Conservation (phyloP, 768 basidiomycete species). For the Strobilomyces confusus region DNA sequence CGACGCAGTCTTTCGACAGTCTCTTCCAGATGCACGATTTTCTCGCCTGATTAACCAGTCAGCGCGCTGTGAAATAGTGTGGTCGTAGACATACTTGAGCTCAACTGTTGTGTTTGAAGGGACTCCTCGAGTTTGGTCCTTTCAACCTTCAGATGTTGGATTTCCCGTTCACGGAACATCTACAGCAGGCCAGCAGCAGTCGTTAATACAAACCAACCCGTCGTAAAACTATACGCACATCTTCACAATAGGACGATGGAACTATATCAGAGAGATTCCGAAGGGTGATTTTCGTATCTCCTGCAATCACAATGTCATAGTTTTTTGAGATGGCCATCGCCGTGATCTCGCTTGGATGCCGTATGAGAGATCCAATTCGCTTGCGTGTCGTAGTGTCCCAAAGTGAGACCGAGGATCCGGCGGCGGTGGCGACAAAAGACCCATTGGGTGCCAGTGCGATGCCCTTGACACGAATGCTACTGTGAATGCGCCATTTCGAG, state of each 20-base stretch:
- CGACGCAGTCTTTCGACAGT: background rate
- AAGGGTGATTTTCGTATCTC: background rate
- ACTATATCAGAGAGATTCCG: background rate
- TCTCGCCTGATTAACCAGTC: background rate
- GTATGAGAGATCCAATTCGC: background rate
- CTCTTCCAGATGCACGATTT: background rate
- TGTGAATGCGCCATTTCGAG: background rate
- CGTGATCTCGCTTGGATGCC: background rate
- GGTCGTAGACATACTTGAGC: background rate
- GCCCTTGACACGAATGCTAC: background rate
- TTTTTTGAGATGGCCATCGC: constrained; percentile 4
- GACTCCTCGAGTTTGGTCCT: background rate
- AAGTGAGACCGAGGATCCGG: background rate
- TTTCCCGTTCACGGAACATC: background rate
- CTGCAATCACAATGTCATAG: constrained; percentile 1
- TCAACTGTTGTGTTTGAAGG: background rate
- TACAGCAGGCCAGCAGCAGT: background rate
- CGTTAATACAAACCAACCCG: background rate
- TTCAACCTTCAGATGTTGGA: background rate
- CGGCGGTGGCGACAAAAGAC: background rate
- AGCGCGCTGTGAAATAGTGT: background rate
- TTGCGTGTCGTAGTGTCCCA: constrained; percentile 6
- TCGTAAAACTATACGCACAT: background rate
- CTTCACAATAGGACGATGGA: background rate
- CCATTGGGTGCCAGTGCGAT: background rate